Conservation (phyloP, 2,329 filamentous ascomycete genomes). For the Teratosphaeria pseudoeucalypti region DNA sequence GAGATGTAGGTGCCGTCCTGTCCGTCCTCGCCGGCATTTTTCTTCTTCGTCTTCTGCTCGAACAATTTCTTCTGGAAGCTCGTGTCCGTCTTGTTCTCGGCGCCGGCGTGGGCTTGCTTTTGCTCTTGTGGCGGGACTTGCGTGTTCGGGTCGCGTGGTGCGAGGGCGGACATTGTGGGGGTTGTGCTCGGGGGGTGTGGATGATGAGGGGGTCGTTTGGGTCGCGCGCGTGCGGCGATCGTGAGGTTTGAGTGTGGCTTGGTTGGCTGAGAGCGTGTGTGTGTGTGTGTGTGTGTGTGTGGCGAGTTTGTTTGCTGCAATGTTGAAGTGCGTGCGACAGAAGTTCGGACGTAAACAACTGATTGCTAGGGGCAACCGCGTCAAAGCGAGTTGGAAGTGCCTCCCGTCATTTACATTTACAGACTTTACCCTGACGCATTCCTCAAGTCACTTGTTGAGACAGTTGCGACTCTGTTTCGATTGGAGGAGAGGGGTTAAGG, state of each 20-base stretch:
- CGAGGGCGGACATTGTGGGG: background rate
- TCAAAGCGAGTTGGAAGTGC: no score
- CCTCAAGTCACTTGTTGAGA: no score
- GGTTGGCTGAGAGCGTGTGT: background rate
- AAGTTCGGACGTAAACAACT: no score
- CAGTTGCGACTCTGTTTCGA: no score
- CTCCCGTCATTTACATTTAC: no score
- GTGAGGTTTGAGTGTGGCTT: background rate
- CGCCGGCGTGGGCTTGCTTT: background rate
- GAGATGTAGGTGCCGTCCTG: slow-evolving; percentile 55
- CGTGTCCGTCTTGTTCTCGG: background rate
- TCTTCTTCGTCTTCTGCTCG: slow-evolving; percentile 2
- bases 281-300: background rate
- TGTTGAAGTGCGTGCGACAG: background rate
- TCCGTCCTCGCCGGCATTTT: background rate
- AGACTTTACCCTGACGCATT: no score
- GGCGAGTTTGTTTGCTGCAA: background rate
- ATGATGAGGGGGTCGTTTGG: background rate
- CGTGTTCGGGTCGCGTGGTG: background rate
- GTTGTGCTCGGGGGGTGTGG: background rate
- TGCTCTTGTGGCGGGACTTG: background rate
- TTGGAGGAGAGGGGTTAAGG: no score
- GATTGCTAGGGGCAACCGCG: no score
- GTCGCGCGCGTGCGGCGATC: background rate
- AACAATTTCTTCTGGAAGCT: background rate